Percentiles rank a stretch among this genome's conserved stretches.
These are phyloP conservation scores for Triticum turgidum DNA, from an alignment of 176 grass and related monocot genomes.

Conservation along the genomic window DNA sequence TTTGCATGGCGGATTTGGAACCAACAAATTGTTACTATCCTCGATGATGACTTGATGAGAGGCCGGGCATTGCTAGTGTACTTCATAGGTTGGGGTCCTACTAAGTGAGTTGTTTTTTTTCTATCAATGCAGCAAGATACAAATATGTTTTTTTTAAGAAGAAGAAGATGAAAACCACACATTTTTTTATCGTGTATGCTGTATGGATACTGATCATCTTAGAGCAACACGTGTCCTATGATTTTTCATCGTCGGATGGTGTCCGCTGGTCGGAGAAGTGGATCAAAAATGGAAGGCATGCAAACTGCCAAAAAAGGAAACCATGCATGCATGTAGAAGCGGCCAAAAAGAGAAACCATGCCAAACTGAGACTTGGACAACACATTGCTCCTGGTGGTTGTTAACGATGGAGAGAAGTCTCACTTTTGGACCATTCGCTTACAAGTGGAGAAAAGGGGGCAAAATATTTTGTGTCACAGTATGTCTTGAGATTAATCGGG, in stretches of 20 bases:
- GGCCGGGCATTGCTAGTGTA: neutral
- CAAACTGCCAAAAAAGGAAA: neutral
- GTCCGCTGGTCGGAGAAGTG: neutral
- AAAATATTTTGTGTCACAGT: neutral
- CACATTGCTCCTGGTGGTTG: neutral
- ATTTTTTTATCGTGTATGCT: too few species aligned
- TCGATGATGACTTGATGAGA: neutral
- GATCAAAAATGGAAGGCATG: neutral
- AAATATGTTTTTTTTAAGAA: too few species aligned
- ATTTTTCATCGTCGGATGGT: neutral
- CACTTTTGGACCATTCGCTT: neutral
- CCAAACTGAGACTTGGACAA: neutral
- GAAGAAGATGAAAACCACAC: too few species aligned
- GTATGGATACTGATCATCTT: too few species aligned
- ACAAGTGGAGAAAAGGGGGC: neutral
- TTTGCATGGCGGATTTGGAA: too few species aligned
- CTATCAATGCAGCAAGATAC: too few species aligned
- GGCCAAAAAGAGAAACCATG: neutral
- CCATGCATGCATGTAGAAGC: neutral
- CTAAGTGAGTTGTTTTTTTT: too few species aligned
- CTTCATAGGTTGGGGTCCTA: too few species aligned
- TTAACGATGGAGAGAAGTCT: neutral
- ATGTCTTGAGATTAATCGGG: neutral
- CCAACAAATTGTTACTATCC: too few species aligned
- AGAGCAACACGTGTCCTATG: neutral